Conservation (phyloP, 768 basidiomycete genomes). For the Hemileccinum impolitum region DNA sequence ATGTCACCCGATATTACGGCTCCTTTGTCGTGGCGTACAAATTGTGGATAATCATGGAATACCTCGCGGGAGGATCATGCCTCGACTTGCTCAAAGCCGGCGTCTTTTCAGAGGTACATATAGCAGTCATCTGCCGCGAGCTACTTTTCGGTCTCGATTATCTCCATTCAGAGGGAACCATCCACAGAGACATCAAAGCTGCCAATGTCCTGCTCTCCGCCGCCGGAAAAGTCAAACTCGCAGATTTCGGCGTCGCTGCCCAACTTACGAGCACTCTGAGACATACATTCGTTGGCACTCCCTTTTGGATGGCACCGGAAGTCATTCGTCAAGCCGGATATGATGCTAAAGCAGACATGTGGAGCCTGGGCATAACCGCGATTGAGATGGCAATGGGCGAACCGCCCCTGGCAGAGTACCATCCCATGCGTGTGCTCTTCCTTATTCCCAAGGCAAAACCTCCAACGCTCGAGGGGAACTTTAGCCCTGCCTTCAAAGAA, state of each 20-base stretch:
- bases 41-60: slow-evolving; percentile 99
- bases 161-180: slow-evolving; percentile 92
- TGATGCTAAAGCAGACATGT: slow-evolving; percentile 94
- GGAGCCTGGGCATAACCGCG: slow-evolving; percentile 97
- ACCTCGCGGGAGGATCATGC: slow-evolving; percentile 97
- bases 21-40: slow-evolving; percentile 97
- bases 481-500: slow-evolving; percentile 86
- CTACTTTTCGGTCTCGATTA: slow-evolving; percentile 92
- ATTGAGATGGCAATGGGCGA: slow-evolving; percentile 99
- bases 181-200: slow-evolving; percentile 98
- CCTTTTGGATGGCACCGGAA: slow-evolving; percentile 99
- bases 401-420: slow-evolving; percentile 94
- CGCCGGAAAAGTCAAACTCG: slow-evolving; percentile 91
- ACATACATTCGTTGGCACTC: slow-evolving; percentile 97
- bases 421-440: slow-evolving; percentile 98
- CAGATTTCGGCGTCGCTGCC: slow-evolving; percentile 98
- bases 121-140: slow-evolving; percentile 92
- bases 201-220: slow-evolving; percentile 92
- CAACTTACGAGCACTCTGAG: slow-evolving; percentile 91
- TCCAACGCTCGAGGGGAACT: slow-evolving; percentile 83
- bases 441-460: slow-evolving; percentile 96
- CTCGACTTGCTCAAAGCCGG: slow-evolving; percentile 93
- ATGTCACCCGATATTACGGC: slow-evolving; percentile 94
- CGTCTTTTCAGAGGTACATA: slow-evolving; percentile 87
- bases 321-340: slow-evolving; percentile 97